phyloP scores from a whole-genome alignment of 2,329 filamentous ascomycete species.

The Botrytis medusae region DNA sequence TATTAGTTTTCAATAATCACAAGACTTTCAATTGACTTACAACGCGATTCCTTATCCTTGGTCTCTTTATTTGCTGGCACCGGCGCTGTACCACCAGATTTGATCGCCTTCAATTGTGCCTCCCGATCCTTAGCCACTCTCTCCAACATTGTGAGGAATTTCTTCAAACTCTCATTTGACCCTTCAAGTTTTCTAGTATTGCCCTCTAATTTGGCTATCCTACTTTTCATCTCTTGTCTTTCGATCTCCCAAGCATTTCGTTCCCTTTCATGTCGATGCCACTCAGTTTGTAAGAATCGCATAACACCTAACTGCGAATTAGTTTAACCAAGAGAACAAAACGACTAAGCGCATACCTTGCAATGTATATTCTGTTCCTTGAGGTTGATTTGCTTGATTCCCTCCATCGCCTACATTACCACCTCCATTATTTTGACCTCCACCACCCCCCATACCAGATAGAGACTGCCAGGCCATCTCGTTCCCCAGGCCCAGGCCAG shows the following conservation, averaged over 20 bases:
- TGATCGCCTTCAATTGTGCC: slow-evolving; percentile 60
- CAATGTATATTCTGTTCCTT: slow-evolving; percentile 70
- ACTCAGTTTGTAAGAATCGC: slow-evolving; percentile 98
- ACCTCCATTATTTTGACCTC: slow-evolving; percentile 37
- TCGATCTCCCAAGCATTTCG: slow-evolving; percentile 99
- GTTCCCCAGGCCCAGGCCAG: slow-evolving; percentile 32
- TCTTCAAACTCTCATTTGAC: slow-evolving; percentile 83
- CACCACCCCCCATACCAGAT: slow-evolving; percentile 47
- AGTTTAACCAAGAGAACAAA: not conserved
- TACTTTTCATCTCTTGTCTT: slow-evolving; percentile 96
- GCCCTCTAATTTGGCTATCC: slow-evolving; percentile 92
- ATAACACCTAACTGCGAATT: slow-evolving; percentile 80
- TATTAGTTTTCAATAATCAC: slow-evolving; percentile 16
- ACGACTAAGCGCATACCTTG: slow-evolving; percentile 52
- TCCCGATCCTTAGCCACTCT: slow-evolving; percentile 82
- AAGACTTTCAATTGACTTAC: slow-evolving; percentile 44
- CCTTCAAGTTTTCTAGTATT: slow-evolving; percentile 83
- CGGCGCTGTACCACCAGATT: slow-evolving; percentile 44
- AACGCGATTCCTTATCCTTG: slow-evolving; percentile 57
- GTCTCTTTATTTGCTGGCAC: slow-evolving; percentile 48
- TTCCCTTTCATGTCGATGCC: slow-evolving; percentile 97
- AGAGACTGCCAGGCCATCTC: slow-evolving; percentile 71
- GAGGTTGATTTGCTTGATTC: slow-evolving; percentile 46
- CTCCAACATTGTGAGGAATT: slow-evolving; percentile 88
- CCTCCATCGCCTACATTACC: slow-evolving; percentile 32